These are phyloP conservation scores for Exserohilum rostratum DNA, from an alignment of 2,329 filamentous ascomycete genomes.

Conservation along the genomic window DNA sequence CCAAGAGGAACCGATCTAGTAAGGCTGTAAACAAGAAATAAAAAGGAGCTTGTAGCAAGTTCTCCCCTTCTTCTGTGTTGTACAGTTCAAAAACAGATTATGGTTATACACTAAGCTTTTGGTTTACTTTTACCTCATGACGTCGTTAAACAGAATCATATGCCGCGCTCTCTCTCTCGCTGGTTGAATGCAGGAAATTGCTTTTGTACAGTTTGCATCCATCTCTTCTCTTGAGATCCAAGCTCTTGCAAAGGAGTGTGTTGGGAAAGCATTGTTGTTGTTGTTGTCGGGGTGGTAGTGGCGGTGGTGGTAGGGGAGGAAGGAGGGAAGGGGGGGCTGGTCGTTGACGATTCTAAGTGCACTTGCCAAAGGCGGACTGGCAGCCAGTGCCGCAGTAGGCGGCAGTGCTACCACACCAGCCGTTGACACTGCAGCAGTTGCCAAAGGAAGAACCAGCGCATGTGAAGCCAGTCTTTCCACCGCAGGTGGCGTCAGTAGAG, in stretches of 20 bases:
- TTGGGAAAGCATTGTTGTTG: not conserved
- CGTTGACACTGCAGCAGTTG: constrained; percentile 16
- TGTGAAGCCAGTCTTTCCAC: constrained; percentile 13
- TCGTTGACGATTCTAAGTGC: constrained; percentile 8
- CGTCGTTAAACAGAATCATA: not conserved
- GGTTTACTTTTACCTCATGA: not conserved
- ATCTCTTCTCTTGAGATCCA: not conserved
- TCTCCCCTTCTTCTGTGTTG: too few species aligned
- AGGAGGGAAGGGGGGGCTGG: too few species aligned
- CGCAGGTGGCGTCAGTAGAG: constrained; percentile 23
- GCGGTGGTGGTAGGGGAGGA: not conserved
- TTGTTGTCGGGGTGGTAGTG: not conserved
- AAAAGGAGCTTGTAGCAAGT: too few species aligned
- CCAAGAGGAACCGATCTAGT: too few species aligned
- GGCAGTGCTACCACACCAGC: constrained; percentile 14
- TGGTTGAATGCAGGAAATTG: not conserved
- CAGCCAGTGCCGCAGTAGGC: constrained; percentile 9
- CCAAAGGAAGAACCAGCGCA: constrained; percentile 20
- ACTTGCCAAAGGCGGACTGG: constrained; percentile 36
- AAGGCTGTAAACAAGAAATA: not conserved
- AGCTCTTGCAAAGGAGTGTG: not conserved
- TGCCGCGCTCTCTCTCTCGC: not conserved
- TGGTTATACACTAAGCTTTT: not conserved
- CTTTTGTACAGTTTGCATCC: not conserved
- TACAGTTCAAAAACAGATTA: not conserved